Evolutionary conservation across 495 filamentous ascomycete genomes (phyloP), one percentile per base, ranked within the genome.

Genomic region (Neurospora africana): DNA sequence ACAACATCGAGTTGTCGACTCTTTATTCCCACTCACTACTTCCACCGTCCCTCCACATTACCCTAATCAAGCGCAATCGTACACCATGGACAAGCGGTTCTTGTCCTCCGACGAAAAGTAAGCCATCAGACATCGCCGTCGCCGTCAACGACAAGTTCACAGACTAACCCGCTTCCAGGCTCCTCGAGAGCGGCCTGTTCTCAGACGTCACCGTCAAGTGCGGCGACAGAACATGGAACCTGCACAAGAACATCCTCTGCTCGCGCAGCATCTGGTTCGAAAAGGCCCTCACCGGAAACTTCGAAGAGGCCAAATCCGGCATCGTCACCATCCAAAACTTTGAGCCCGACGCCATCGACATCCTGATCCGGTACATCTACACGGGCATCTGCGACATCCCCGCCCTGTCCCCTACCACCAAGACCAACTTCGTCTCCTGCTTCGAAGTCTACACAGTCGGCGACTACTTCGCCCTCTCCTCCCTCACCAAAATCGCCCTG

Each of bases 241-340:
- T 79, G 1, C 78, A 80, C 71, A 79, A 78, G 33, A 76, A 74
- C 70, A 80, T 80, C 6, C 69, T 80, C 23, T 80, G 77, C 73
- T 71, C 77, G 36, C 76, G 78, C 23, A 76, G 74, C 68, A 33
- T 40, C 10, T 80, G 77, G 76, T 80, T 80, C 53, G 53, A 78
- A 27, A 76, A 73, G 71, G 78, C 77, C 8, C 73, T 79, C 7
- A 75, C 39, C 5, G 78, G 78, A 0, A 47, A 27, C 1, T 80
- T 76, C 15, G n/a, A 76, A 68, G 78, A 79, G 43, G 70, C 76
- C 6, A 69, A 71, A n/a, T 73, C 73, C 17, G 69, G 74, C 47
- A 8, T 71, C 17, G 72, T 79, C 30, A 72, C 71, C 19, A 76
- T 80, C 30, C 5, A 73, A 8, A 69, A 74, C 39, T 75, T 78